Conservation (phyloP, 441 rosid species). For the Croton laevigatus region DNA sequence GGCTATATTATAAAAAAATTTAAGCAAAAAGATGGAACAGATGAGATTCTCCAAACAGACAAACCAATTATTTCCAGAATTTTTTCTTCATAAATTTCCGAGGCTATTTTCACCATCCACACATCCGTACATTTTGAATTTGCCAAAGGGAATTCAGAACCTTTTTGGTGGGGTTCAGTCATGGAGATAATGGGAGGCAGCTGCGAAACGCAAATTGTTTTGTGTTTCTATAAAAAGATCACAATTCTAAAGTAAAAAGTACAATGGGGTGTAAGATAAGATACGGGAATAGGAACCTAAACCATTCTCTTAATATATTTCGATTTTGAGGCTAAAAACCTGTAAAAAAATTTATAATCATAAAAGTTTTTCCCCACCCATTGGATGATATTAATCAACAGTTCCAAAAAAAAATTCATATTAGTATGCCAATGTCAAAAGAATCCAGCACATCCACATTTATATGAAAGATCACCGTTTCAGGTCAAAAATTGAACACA, state of each 20-base stretch:
- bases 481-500: conserved; percentile 8
- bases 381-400: neutral
- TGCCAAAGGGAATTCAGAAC: neutral
- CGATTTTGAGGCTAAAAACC: too few relatives aligned
- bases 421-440: neutral
- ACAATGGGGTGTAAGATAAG: neutral
- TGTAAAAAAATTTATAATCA: too few relatives aligned
- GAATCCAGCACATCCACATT: conserved; percentile 11
- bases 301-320: too few relatives aligned
- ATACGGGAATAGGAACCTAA: neutral
- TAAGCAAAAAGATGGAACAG: too few relatives aligned
- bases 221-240: too few relatives aligned
- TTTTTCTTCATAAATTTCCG: neutral
- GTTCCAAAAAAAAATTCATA: neutral
- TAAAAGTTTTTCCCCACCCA: neutral
- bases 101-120: neutral
- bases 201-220: neutral
- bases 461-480: conserved; percentile 15
- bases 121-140: neutral
- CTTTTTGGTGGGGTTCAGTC: conserved; percentile 1
- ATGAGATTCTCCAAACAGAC: neutral
- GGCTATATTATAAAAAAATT: too few relatives aligned
- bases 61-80: neutral
- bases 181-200: conserved; percentile 9
- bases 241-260: too few relatives aligned